These are phyloP conservation scores for Hymenoscyphus occultus DNA, from an alignment of 2,329 filamentous ascomycete species.

Conservation along the genomic window DNA sequence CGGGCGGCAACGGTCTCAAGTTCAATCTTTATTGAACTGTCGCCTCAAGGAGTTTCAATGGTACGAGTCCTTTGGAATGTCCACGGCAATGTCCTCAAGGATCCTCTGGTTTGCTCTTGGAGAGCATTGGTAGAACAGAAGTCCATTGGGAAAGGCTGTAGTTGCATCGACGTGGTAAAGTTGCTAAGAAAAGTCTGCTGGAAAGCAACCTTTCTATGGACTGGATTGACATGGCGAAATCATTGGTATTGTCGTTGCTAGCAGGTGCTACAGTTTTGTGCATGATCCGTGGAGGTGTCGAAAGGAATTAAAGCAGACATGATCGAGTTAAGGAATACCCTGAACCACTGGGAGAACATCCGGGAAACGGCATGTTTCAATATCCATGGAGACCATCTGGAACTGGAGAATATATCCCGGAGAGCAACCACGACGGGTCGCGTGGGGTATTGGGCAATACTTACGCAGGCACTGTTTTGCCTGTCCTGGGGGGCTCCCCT, in stretches of 20 bases:
- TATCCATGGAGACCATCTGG: not conserved
- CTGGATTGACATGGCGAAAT: not conserved
- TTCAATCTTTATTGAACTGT: not conserved
- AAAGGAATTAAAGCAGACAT: constrained; percentile 6
- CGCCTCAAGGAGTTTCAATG: not conserved
- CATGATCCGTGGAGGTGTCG: constrained; percentile 5
- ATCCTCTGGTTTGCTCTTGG: constrained; percentile 7
- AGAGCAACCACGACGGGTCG: constrained; percentile 12
- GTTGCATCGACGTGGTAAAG: constrained; percentile 13
- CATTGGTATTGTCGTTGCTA: not conserved
- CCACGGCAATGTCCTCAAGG: constrained; percentile 9
- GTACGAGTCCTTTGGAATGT: constrained; percentile 3
- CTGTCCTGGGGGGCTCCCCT: constrained; percentile 5
- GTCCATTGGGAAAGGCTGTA: constrained; percentile 12
- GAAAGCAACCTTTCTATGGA: not conserved
- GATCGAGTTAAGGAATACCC: constrained; percentile 11
- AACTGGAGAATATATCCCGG: constrained; percentile 5
- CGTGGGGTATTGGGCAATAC: constrained; percentile 21
- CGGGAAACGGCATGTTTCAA: constrained; percentile 2
- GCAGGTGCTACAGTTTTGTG: constrained; percentile 9
- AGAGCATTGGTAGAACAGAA: not conserved
- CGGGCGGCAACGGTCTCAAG: constrained; percentile 22
- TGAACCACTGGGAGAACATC: not conserved
- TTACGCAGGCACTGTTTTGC: constrained; percentile 17
- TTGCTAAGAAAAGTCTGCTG: constrained; percentile 1